These are phyloP conservation scores for Amanita pallidorosea DNA, from an alignment of 768 basidiomycete species.

Conservation along the genomic window DNA sequence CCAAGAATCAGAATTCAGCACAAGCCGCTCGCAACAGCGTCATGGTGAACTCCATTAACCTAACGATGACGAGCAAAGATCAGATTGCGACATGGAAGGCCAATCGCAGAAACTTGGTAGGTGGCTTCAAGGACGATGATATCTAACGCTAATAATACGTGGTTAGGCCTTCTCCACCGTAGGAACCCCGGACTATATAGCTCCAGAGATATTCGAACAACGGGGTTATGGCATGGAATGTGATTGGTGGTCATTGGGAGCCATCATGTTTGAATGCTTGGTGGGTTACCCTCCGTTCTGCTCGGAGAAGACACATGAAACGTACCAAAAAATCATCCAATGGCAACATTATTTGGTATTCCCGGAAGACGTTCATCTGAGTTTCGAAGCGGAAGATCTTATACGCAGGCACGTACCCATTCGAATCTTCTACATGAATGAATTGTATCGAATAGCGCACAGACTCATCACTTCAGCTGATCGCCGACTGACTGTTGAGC, in stretches of 20 bases:
- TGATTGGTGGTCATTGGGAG: conserved; percentile 99
- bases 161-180: conserved; percentile 94
- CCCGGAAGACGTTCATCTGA: conserved; percentile 91
- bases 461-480: conserved; percentile 84
- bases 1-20: conserved; percentile 27
- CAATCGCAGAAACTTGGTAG: conserved; percentile 86
- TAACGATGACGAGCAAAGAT: conserved; percentile 90
- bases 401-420: conserved; percentile 52
- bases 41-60: conserved; percentile 93
- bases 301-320: conserved; percentile 91
- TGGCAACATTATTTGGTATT: conserved; percentile 83
- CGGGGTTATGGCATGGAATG: conserved; percentile 98
- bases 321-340: conserved; percentile 95
- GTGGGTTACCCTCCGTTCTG: conserved; percentile 98
- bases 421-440: not conserved
- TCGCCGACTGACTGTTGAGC: conserved; percentile 65
- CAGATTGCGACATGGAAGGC: conserved; percentile 99
- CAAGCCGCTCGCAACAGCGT: conserved; percentile 79
- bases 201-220: conserved; percentile 93
- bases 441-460: not conserved
- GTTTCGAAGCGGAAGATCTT: conserved; percentile 83
- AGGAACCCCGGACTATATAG: conserved; percentile 94
- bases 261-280: conserved; percentile 97
- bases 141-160: not conserved
- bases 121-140: conserved; percentile 11